Evolutionary conservation across 2,329 filamentous ascomycete genomes (phyloP).

Genomic region (Talaromyces sp.): DNA sequence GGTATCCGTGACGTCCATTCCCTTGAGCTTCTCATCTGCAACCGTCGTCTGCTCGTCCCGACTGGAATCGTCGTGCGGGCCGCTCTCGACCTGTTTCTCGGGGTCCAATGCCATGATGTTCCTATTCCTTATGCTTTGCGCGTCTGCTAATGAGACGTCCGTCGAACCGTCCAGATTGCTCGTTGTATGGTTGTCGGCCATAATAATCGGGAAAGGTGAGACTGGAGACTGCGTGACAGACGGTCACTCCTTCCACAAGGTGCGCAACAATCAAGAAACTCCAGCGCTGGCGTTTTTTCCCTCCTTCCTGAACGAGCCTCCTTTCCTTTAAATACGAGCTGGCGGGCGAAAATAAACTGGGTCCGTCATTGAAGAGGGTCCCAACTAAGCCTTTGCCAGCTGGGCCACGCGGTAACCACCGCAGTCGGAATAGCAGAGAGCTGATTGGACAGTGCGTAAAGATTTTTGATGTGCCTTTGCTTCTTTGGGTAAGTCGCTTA

Average conservation of each 20-base stretch:
- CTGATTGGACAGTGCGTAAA: background rate
- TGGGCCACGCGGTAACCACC: too few relatives aligned
- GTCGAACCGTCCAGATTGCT: background rate
- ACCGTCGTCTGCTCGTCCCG: background rate
- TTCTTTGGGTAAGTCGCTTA: background rate
- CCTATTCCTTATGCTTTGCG: background rate
- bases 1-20: background rate
- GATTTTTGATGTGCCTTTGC: background rate
- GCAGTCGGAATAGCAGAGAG: too few relatives aligned
- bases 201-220: background rate
- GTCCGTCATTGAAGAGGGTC: background rate
- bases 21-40: background rate
- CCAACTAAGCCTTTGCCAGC: background rate
- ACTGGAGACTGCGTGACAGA: background rate
- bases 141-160: constrained; percentile 5
- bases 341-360: background rate
- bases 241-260: background rate
- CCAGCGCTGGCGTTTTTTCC: background rate
- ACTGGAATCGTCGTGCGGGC: background rate
- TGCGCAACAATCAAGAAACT: background rate
- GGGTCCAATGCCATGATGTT: background rate
- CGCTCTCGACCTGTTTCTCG: background rate
- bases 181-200: background rate
- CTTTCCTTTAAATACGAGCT: background rate
- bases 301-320: background rate